Conservation (phyloP, 805 yeast species). For the Ogataea minuta region DNA sequence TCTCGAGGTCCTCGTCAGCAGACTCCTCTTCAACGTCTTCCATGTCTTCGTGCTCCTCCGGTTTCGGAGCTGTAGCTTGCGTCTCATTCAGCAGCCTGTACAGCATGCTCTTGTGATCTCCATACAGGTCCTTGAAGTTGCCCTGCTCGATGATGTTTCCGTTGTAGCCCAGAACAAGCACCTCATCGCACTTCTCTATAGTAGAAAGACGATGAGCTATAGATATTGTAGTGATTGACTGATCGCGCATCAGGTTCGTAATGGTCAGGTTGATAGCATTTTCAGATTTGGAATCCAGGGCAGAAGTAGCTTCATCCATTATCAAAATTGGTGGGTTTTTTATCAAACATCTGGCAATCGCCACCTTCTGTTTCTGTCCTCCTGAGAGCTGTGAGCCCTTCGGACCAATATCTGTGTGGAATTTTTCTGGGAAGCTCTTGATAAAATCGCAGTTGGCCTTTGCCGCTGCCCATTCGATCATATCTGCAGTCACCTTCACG, state of each 20-base stretch:
- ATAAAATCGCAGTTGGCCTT: constrained; percentile 80
- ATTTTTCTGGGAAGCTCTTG: constrained; percentile 71
- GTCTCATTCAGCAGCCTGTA: constrained; percentile 34
- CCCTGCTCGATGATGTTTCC: constrained; percentile 82
- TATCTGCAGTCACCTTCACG: constrained; percentile 55
- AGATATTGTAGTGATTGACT: constrained; percentile 73
- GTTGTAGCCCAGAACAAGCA: constrained; percentile 74
- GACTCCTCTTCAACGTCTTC: constrained; percentile 8
- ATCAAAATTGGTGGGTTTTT: constrained; percentile 63
- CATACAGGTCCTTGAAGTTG: constrained; percentile 53
- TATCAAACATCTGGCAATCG: constrained; percentile 71
- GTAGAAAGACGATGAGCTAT: constrained; percentile 93
- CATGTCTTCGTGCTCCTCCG: constrained; percentile 14
- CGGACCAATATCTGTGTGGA: constrained; percentile 83
- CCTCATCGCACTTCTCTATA: constrained; percentile 76
- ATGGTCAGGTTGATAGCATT: constrained; percentile 78
- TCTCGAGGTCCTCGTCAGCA: constrained; percentile 10
- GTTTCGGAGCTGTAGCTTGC: constrained; percentile 17
- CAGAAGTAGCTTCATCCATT: constrained; percentile 87
- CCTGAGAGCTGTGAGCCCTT: constrained; percentile 66
- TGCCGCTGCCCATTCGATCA: constrained; percentile 60
- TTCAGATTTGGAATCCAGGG: constrained; percentile 86
- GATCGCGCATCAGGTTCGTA: constrained; percentile 50
- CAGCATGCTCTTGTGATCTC: constrained; percentile 35
- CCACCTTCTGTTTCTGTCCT: constrained; percentile 76